Conservation (phyloP, 225 moss, liverwort and hornwort species). For the Sphagnum tenellum region DNA sequence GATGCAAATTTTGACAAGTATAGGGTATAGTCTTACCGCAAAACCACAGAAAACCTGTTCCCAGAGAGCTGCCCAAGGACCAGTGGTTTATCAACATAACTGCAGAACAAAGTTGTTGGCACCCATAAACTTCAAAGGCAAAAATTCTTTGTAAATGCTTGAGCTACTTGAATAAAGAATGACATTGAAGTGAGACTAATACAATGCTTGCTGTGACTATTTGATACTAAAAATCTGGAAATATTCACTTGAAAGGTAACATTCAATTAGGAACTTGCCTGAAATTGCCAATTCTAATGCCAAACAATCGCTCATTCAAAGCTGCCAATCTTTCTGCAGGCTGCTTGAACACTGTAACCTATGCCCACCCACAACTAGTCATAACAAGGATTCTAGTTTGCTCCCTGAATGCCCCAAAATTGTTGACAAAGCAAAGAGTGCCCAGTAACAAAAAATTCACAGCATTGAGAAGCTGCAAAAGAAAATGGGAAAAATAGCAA, state of each 20-base stretch:
- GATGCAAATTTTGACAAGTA: too few species aligned
- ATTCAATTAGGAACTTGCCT: conserved; percentile 24
- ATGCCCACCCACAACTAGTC: conserved; percentile 4
- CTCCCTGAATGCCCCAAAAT: neutral
- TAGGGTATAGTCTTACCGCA: conserved; percentile 36
- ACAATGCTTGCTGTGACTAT: too few species aligned
- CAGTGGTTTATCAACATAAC: conserved; percentile 75
- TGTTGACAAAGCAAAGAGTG: too few species aligned
- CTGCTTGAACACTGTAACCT: conserved; percentile 99
- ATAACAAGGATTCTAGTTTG: neutral
- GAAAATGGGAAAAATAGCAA: neutral
- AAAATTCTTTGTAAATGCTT: too few species aligned
- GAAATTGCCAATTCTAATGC: conserved; percentile 89
- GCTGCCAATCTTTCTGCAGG: conserved; percentile 71
- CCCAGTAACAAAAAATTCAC: too few species aligned
- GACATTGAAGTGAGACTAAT: too few species aligned
- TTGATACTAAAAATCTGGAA: too few species aligned
- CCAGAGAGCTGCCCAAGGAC: conserved; percentile 81
- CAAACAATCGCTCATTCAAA: conserved; percentile 71
- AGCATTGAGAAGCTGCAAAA: neutral
- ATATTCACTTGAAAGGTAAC: too few species aligned
- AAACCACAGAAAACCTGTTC: conserved; percentile 70
- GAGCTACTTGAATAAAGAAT: too few species aligned
- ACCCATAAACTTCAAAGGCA: too few species aligned
- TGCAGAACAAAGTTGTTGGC: conserved; percentile 16